Evolutionary conservation across 129 eudicot species (phyloP).

Genomic region (Artemisia argyi): DNA sequence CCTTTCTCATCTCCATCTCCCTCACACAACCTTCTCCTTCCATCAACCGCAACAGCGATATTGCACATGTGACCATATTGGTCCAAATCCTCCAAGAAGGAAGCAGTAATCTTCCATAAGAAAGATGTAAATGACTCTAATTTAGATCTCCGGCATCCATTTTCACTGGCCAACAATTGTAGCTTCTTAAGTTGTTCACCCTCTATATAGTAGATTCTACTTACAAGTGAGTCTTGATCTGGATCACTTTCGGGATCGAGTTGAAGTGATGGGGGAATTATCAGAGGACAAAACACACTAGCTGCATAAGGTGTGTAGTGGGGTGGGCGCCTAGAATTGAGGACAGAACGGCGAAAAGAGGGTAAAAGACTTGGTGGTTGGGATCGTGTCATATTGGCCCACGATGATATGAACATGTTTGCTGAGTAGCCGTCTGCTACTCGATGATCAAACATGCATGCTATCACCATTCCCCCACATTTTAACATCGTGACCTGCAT

Average conservation of each 20-base stretch:
- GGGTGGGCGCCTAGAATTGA: slow-evolving; percentile 51
- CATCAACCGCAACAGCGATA: slow-evolving; percentile 59
- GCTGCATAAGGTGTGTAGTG: slow-evolving; percentile 1
- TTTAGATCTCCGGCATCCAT: slow-evolving; percentile 36
- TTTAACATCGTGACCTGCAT: slow-evolving; percentile 48
- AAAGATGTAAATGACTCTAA: slow-evolving; percentile 43
- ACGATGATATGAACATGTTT: slow-evolving; percentile 60
- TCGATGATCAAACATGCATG: slow-evolving; percentile 53
- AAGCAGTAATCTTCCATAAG: slow-evolving; percentile 25
- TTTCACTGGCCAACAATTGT: slow-evolving; percentile 39
- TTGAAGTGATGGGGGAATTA: slow-evolving; percentile 11
- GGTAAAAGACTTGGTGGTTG: slow-evolving; percentile 36
- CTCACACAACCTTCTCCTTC: slow-evolving; percentile 41
- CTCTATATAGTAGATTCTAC: slow-evolving; percentile 37
- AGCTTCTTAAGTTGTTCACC: slow-evolving; percentile 37
- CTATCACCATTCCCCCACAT: slow-evolving; percentile 59
- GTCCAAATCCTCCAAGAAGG: slow-evolving; percentile 8
- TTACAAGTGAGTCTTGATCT: slow-evolving; percentile 28
- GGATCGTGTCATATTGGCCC: slow-evolving; percentile 51
- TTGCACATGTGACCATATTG: slow-evolving; percentile 23
- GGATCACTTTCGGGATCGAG: not conserved
- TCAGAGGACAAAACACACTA: slow-evolving; percentile 16
- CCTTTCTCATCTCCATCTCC: slow-evolving; percentile 38
- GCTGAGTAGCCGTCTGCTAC: slow-evolving; percentile 66
- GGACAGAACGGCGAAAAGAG: slow-evolving; percentile 55